These are phyloP conservation scores for Fusarium musae DNA, from an alignment of 2,329 filamentous ascomycete species.

Conservation along the genomic window DNA sequence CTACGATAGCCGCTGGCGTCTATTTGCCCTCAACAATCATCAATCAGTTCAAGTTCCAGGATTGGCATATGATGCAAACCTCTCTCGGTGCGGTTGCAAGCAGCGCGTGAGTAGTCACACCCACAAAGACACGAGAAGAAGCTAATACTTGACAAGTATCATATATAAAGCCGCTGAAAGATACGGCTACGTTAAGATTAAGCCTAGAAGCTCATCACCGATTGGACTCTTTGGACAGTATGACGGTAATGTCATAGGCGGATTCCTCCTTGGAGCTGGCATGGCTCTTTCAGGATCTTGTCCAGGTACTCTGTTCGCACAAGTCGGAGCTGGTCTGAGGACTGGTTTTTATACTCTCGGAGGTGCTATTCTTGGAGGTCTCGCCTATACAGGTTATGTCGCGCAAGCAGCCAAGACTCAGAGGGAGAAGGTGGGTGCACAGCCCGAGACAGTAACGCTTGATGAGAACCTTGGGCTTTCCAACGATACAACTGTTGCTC, in stretches of 20 bases:
- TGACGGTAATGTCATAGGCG: slow-evolving; percentile 74
- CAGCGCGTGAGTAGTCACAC: slow-evolving; percentile 63
- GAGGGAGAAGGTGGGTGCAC: slow-evolving; percentile 40
- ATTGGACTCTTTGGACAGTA: slow-evolving; percentile 64
- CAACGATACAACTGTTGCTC: slow-evolving; percentile 50
- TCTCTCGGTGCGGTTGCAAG: slow-evolving; percentile 71
- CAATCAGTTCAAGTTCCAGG: slow-evolving; percentile 67
- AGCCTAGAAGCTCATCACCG: slow-evolving; percentile 62
- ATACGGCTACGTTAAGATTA: slow-evolving; percentile 55
- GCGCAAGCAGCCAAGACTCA: slow-evolving; percentile 48
- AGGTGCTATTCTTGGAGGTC: slow-evolving; percentile 66
- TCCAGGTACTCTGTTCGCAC: slow-evolving; percentile 72
- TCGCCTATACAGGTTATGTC: slow-evolving; percentile 61
- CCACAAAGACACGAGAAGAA: not conserved
- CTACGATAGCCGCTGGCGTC: slow-evolving; percentile 69
- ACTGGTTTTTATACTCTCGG: slow-evolving; percentile 63
- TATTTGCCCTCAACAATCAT: slow-evolving; percentile 69
- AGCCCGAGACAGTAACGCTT: slow-evolving; percentile 49
- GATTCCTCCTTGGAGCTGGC: slow-evolving; percentile 69
- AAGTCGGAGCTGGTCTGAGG: slow-evolving; percentile 64
- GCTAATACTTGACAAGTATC: slow-evolving; percentile 47
- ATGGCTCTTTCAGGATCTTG: slow-evolving; percentile 75
- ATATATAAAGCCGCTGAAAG: slow-evolving; percentile 59
- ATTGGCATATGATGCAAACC: slow-evolving; percentile 74
- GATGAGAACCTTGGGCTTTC: slow-evolving; percentile 56